phyloP scores from a whole-genome alignment of 2,329 filamentous ascomycete species.

The Hortaea werneckii region DNA sequence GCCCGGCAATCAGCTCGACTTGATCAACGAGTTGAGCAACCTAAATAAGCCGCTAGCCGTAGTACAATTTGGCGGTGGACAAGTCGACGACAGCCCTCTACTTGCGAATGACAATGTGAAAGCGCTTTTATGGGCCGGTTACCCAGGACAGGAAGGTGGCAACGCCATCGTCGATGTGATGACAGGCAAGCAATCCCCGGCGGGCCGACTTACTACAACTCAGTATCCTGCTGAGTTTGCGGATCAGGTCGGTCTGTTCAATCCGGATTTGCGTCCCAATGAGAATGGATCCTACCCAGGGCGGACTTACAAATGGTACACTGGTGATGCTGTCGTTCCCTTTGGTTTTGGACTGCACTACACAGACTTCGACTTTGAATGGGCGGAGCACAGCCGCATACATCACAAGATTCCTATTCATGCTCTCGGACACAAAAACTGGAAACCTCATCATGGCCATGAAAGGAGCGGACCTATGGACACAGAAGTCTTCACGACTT shows the following conservation, averaged over 20 bases:
- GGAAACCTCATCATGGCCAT: no score
- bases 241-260: slow-evolving; percentile 41
- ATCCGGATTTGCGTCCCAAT: slow-evolving; percentile 45
- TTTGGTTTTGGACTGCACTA: slow-evolving; percentile 38
- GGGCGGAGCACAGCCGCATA: background rate
- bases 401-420: no score
- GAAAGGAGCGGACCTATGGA: no score
- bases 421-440: no score
- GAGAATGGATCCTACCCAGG: slow-evolving; percentile 19
- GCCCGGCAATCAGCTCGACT: slow-evolving; percentile 41
- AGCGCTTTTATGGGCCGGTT: slow-evolving; percentile 48
- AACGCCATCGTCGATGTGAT: slow-evolving; percentile 45
- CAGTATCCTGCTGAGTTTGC: slow-evolving; percentile 46
- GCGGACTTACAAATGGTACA: slow-evolving; percentile 37
- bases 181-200: slow-evolving; percentile 40
- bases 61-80: slow-evolving; percentile 39
- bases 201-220: slow-evolving; percentile 25
- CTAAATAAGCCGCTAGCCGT: slow-evolving; percentile 42
- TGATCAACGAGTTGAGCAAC: slow-evolving; percentile 39
- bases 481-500: no score
- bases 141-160: slow-evolving; percentile 51
- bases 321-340: slow-evolving; percentile 28
- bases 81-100: slow-evolving; percentile 43
- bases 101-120: slow-evolving; percentile 39
- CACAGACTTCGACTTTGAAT: slow-evolving; percentile 26